Conservation (phyloP, 495 filamentous ascomycete genomes). For the Neurospora discreta region DNA sequence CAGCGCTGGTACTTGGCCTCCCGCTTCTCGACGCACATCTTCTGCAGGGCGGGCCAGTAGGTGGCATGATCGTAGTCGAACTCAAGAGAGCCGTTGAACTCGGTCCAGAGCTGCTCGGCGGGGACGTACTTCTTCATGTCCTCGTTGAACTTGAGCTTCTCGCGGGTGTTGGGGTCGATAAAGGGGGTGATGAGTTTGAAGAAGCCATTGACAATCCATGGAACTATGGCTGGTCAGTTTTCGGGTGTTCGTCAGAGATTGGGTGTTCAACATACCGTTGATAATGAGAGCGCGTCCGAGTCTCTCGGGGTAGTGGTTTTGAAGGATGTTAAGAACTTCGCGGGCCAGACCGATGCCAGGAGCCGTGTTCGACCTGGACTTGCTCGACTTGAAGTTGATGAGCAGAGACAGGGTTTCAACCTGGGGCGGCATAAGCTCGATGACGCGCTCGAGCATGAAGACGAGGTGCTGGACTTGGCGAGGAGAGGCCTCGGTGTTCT, state of each 20-base stretch:
- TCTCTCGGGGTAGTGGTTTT: conserved; percentile 89
- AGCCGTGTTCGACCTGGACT: conserved; percentile 62
- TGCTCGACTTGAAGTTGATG: conserved; percentile 68
- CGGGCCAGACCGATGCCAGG: conserved; percentile 65
- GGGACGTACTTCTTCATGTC: conserved; percentile 71
- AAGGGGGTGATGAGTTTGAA: conserved; percentile 93
- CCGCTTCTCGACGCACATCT: conserved; percentile 50
- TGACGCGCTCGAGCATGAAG: conserved; percentile 83
- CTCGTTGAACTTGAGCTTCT: conserved; percentile 94
- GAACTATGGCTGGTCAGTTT: conserved; percentile 43
- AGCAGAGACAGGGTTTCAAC: conserved; percentile 78
- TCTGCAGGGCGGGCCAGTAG: conserved; percentile 81
- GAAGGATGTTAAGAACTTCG: conserved; percentile 74
- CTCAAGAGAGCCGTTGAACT: conserved; percentile 50
- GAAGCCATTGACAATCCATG: conserved; percentile 79
- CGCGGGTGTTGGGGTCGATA: conserved; percentile 81
- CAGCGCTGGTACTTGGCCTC: conserved; percentile 54
- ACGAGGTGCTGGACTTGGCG: conserved; percentile 90
- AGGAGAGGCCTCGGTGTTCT: conserved; percentile 85
- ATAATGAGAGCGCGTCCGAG: conserved; percentile 80
- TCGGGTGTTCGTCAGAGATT: too few relatives aligned
- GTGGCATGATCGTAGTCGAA: conserved; percentile 79
- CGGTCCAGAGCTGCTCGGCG: conserved; percentile 61
- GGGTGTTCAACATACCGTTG: conserved; percentile 49
- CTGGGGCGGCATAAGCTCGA: conserved; percentile 76